These are phyloP conservation scores for Sporodiniella umbellata DNA, from an alignment of 371 early-diverging fungal species.

Conservation along the genomic window DNA sequence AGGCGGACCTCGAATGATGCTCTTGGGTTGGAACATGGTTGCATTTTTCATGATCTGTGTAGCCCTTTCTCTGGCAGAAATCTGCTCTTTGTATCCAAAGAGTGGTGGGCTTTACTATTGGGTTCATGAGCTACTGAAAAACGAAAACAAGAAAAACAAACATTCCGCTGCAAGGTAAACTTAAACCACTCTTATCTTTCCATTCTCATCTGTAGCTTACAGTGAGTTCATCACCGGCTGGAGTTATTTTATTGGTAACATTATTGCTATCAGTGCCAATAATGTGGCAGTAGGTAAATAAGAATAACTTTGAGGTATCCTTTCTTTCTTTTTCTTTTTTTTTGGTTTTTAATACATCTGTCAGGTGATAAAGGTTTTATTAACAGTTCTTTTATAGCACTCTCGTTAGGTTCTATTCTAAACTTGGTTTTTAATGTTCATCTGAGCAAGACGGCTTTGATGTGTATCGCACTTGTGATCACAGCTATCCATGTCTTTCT, in stretches of 20 bases:
- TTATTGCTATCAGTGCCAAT: constrained; percentile 40
- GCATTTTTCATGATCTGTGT: constrained; percentile 59
- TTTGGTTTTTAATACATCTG: no score
- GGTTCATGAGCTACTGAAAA: constrained; percentile 33
- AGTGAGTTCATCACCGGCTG: constrained; percentile 49
- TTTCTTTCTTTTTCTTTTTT: no score
- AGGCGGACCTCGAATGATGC: constrained; percentile 41
- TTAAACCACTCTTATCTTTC: no score
- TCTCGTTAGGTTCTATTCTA: constrained; percentile 28
- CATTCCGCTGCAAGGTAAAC: constrained; percentile 23
- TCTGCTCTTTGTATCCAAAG: constrained; percentile 68
- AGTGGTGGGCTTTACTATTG: constrained; percentile 71
- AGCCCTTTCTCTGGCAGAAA: constrained; percentile 68
- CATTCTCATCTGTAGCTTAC: no score
- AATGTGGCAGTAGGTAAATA: constrained; percentile 40
- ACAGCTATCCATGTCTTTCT: constrained; percentile 29
- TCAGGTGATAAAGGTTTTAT: no score
- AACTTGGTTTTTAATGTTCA: constrained; percentile 18
- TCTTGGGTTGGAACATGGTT: constrained; percentile 59
- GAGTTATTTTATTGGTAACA: constrained; percentile 35
- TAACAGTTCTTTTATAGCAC: no score
- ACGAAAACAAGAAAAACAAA: constrained; percentile 14
- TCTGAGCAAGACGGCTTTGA: constrained; percentile 16
- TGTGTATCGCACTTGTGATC: constrained; percentile 26
- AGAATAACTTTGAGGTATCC: no score